phyloP scores from a whole-genome alignment of 345 rosid genomes.

The Arabidopsis arenosa region DNA sequence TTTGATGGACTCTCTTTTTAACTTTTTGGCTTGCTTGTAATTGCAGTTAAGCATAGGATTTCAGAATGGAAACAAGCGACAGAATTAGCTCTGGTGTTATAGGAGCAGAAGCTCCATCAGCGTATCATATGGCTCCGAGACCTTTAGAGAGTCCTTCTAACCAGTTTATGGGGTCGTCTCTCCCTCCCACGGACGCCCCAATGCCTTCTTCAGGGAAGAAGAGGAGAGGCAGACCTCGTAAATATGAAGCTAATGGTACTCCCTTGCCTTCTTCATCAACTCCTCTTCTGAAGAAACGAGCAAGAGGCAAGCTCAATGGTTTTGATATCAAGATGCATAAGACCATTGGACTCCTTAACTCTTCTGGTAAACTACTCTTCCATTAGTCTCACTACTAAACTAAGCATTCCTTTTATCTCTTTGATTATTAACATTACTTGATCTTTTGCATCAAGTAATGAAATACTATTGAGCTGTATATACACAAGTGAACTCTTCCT shows the following conservation, averaged over 20 bases:
- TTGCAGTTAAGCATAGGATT: conserved; percentile 4
- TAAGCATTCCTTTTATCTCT: not conserved
- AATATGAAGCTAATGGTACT: conserved; percentile 73
- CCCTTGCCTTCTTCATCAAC: conserved; percentile 63
- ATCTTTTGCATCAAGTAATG: not conserved
- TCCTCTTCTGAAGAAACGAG: conserved; percentile 55
- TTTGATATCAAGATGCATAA: conserved; percentile 56
- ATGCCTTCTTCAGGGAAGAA: conserved; percentile 64
- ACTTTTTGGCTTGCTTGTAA: conserved; percentile 5
- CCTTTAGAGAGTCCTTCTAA: conserved; percentile 51
- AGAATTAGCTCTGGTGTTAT: conserved; percentile 65
- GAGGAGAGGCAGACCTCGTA: conserved; percentile 89
- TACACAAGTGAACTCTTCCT: not conserved
- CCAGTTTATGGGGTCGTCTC: conserved; percentile 49
- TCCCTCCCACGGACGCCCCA: conserved; percentile 45
- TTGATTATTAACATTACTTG: not conserved
- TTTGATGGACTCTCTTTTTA: not conserved
- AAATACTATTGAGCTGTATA: not conserved
- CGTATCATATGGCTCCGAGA: conserved; percentile 70
- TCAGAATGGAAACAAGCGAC: conserved; percentile 62
- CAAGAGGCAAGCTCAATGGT: conserved; percentile 56
- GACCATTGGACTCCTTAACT: conserved; percentile 51
- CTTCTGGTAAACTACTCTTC: conserved; percentile 48
- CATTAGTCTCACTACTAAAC: not conserved
- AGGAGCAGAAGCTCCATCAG: conserved; percentile 80